A percentile compares a stretch with the other conserved stretches of the same genome.
phyloP scores from a whole-genome alignment of 2,329 filamentous ascomycete genomes.

The Catunica adiposa region DNA sequence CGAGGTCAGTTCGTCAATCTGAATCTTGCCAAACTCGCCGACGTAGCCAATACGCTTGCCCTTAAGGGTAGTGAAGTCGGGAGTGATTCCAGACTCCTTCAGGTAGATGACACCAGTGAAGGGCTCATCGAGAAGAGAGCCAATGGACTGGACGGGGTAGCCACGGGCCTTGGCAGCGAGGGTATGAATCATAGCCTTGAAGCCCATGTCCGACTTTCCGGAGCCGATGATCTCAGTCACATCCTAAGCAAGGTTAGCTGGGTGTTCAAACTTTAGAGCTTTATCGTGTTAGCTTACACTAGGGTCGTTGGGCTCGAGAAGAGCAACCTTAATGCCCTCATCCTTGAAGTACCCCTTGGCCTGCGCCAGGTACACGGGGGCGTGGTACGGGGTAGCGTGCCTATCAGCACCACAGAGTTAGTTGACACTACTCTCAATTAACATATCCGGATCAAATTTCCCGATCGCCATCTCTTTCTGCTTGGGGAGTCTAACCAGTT shows the following conservation, averaged over 20 bases:
- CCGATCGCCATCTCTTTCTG: background rate
- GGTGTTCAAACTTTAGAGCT: too few species aligned
- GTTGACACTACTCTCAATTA: too few species aligned
- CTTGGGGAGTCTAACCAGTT: slow-evolving; percentile 46
- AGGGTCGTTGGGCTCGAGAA: slow-evolving; percentile 65
- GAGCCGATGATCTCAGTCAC: slow-evolving; percentile 68
- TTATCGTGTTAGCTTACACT: too few species aligned
- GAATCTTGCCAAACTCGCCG: slow-evolving; percentile 68
- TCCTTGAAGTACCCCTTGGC: slow-evolving; percentile 59
- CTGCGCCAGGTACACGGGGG: slow-evolving; percentile 61
- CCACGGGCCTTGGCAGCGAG: slow-evolving; percentile 59
- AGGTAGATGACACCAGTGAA: slow-evolving; percentile 68
- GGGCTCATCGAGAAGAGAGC: slow-evolving; percentile 61
- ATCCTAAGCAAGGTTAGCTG: too few species aligned
- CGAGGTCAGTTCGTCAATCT: slow-evolving; percentile 65
- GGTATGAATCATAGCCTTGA: slow-evolving; percentile 75
- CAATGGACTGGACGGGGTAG: slow-evolving; percentile 57
- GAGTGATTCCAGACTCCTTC: slow-evolving; percentile 55
- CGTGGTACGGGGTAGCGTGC: slow-evolving; percentile 71
- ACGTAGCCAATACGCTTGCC: slow-evolving; percentile 67
- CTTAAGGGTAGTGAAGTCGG: slow-evolving; percentile 58
- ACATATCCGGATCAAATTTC: too few species aligned
- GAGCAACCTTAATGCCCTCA: slow-evolving; percentile 59
- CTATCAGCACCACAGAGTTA: slow-evolving; percentile 25
- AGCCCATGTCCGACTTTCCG: slow-evolving; percentile 60